phyloP scores from a whole-genome alignment of 352 stramenopile species.

The Pythium monospermum region DNA sequence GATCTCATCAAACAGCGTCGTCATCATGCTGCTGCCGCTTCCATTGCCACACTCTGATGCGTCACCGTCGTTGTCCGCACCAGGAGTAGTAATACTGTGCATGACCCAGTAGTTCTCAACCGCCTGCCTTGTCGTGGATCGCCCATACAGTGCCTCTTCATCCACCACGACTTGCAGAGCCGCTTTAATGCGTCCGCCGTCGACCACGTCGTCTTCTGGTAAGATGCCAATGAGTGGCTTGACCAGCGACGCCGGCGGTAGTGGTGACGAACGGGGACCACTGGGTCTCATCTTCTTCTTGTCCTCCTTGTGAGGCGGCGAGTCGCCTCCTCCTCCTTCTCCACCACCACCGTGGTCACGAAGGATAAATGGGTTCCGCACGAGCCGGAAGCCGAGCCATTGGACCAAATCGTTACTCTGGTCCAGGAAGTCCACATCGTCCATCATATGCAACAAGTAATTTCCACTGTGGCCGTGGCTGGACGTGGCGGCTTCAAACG shows the following conservation, averaged over 20 bases:
- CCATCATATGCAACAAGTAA: slow-evolving; percentile 49
- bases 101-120: background rate
- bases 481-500: slow-evolving; percentile 36
- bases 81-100: background rate
- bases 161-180: slow-evolving; percentile 33
- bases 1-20: slow-evolving; percentile 10
- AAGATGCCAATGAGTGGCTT: slow-evolving; percentile 45
- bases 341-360: too few species aligned
- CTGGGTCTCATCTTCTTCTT: too few species aligned
- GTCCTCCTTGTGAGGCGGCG: too few species aligned
- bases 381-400: slow-evolving; percentile 50
- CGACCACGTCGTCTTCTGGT: slow-evolving; percentile 38
- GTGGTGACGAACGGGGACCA: slow-evolving; percentile 12
- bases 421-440: slow-evolving; percentile 55
- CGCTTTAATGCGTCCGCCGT: slow-evolving; percentile 28
- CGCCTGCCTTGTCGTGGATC: background rate
- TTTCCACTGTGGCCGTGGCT: too few species aligned
- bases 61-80: background rate
- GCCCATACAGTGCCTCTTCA: slow-evolving; percentile 48
- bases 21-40: background rate
- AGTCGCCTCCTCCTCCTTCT: too few species aligned
- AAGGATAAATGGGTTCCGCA: slow-evolving; percentile 53
- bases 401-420: slow-evolving; percentile 28
- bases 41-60: too few species aligned
- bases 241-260: slow-evolving; percentile 23